Evolutionary conservation across 2,329 filamentous ascomycete species (phyloP).

Genomic region (Byssoonygena ceratinophila): DNA sequence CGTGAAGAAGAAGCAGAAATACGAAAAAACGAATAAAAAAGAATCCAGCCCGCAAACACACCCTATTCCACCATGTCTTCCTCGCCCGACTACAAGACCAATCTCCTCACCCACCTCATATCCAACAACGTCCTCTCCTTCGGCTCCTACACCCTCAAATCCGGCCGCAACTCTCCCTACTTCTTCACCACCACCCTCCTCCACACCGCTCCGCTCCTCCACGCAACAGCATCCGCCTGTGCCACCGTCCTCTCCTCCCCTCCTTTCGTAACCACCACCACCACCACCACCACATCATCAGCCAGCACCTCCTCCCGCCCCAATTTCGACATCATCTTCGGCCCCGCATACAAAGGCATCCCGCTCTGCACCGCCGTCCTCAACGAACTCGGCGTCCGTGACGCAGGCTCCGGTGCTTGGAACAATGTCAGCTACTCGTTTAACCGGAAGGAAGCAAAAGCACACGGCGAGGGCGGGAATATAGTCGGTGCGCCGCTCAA

Average conservation of each 20-base stretch:
- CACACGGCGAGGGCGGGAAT: conserved; percentile 85
- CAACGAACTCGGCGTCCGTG: conserved; percentile 62
- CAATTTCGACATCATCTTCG: conserved; percentile 77
- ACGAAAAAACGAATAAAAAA: no score
- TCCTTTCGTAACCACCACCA: conserved; percentile 20
- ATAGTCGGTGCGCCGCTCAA: conserved; percentile 81
- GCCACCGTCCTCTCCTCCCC: conserved; percentile 42
- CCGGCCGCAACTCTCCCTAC: conserved; percentile 79
- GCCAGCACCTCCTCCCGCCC: conserved; percentile 33
- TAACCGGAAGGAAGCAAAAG: conserved; percentile 93
- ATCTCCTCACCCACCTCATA: conserved; percentile 31
- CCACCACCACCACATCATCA: conserved; percentile 17
- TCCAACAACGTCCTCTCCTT: conserved; percentile 35
- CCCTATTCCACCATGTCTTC: neutral
- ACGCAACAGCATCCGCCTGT: conserved; percentile 70
- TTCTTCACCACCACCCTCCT: conserved; percentile 96
- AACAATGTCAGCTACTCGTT: conserved; percentile 70
- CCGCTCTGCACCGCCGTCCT: conserved; percentile 71
- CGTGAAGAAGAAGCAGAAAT: no score
- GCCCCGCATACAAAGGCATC: conserved; percentile 93
- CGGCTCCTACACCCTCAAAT: conserved; percentile 63
- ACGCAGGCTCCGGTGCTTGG: conserved; percentile 51
- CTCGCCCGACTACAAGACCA: conserved; percentile 26
- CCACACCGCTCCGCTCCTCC: conserved; percentile 67
- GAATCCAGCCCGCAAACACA: neutral